These are phyloP conservation scores for Calonectria henricotiae DNA, from an alignment of 2,329 filamentous ascomycete genomes.

Conservation along the genomic window DNA sequence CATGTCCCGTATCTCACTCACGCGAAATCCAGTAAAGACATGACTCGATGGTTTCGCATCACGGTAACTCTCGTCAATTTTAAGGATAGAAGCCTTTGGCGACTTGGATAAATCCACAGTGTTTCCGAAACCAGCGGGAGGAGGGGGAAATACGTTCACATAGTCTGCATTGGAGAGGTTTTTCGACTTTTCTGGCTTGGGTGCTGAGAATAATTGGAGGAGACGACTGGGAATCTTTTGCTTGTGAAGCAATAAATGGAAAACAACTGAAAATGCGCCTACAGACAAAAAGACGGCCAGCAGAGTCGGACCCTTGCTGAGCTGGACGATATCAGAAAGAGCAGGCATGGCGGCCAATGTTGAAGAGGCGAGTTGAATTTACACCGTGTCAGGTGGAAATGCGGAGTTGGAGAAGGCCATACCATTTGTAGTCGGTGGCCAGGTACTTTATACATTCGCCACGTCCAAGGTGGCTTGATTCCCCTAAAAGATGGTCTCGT, in stretches of 20 bases:
- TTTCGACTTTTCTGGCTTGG: conserved; percentile 42
- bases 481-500: background rate
- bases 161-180: conserved; percentile 47
- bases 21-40: conserved; percentile 79
- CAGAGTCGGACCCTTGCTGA: conserved; percentile 21
- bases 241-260: conserved; percentile 42
- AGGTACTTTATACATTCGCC: conserved; percentile 17
- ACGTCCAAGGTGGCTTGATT: background rate
- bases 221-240: conserved; percentile 40
- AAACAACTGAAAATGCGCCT: conserved; percentile 37
- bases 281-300: conserved; percentile 29
- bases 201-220: conserved; percentile 25
- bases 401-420: background rate
- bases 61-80: conserved; percentile 57
- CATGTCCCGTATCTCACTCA: conserved; percentile 78
- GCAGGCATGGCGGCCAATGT: conserved; percentile 21
- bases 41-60: conserved; percentile 60
- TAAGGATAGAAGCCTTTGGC: conserved; percentile 50
- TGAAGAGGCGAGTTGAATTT: background rate
- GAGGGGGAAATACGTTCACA: conserved; percentile 50
- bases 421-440: conserved; percentile 19
- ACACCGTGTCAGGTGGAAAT: background rate
- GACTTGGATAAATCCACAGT: conserved; percentile 34
- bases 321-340: conserved; percentile 22
- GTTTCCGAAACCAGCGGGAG: conserved; percentile 2